A percentile compares a stretch with the other conserved stretches of the same genome.
phyloP scores from a whole-genome alignment of 2,329 filamentous ascomycete species.

The Diaporthe sp. region DNA sequence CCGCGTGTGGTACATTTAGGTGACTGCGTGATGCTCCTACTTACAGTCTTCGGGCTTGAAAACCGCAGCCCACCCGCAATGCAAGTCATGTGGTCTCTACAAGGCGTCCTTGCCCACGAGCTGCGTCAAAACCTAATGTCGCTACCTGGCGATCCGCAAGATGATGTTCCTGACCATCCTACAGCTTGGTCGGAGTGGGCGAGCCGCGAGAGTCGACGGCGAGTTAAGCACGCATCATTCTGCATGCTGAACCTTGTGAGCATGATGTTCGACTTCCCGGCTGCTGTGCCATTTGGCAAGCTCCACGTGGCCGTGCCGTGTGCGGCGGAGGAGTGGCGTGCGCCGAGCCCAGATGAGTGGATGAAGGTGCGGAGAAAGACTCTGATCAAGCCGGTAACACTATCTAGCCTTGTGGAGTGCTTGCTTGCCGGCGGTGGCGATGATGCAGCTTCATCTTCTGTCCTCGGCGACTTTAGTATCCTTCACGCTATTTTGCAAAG shows the following conservation, averaged over 20 bases:
- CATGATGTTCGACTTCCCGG: neutral
- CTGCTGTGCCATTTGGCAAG: neutral
- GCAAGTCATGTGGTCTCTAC: neutral
- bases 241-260: neutral
- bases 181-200: neutral
- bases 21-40: neutral
- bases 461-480: neutral
- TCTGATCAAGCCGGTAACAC: rapidly evolving
- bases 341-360: neutral
- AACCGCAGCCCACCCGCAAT: neutral
- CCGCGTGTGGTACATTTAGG: too few species aligned
- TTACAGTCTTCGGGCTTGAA: neutral
- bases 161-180: neutral
- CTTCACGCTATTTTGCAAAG: neutral
- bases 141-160: neutral
- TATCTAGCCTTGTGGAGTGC: neutral
- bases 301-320: neutral
- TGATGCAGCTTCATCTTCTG: neutral
- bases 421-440: neutral
- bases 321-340: neutral
- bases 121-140: neutral
- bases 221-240: neutral
- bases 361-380: neutral
- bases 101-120: neutral
- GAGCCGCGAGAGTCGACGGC: neutral